Evolutionary conservation across 176 grass and related monocot genomes (phyloP).

Genomic region (Aegilops bicornis): DNA sequence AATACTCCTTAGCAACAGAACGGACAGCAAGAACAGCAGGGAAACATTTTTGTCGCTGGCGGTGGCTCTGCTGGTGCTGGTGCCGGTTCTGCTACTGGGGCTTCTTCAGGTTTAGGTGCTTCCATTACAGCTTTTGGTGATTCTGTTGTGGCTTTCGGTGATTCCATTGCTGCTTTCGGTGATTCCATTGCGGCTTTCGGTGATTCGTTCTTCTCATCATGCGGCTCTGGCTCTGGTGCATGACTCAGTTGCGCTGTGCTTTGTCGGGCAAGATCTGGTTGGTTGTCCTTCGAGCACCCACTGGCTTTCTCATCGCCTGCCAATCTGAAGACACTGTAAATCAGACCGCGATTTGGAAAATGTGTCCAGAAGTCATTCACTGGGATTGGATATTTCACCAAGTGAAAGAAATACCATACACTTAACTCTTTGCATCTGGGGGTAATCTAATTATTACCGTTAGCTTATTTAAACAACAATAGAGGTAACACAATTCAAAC

Average conservation of each 20-base stretch:
- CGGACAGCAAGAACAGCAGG: slow-evolving; percentile 56
- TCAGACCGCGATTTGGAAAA: slow-evolving; percentile 4
- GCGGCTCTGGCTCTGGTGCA: not conserved
- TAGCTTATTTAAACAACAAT: not conserved
- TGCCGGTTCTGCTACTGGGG: not conserved
- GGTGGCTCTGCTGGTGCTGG: not conserved
- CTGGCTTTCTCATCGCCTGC: slow-evolving; percentile 26
- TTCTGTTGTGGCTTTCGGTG: too few relatives aligned
- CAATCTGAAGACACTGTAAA: slow-evolving; percentile 38
- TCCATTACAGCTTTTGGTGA: too few relatives aligned
- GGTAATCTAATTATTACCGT: not conserved
- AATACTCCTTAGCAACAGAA: slow-evolving; percentile 46
- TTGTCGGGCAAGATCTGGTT: slow-evolving; percentile 20
- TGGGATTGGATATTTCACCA: not conserved
- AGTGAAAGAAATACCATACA: not conserved
- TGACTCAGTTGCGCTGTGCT: slow-evolving; percentile 18
- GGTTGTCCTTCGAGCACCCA: slow-evolving; percentile 18
- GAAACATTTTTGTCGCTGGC: slow-evolving; percentile 43
- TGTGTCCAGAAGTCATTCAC: not conserved
- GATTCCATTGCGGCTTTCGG: not conserved
- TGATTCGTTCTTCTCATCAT: not conserved
- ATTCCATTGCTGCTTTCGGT: not conserved
- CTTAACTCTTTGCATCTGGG: not conserved
- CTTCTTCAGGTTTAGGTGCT: slow-evolving; percentile 13
- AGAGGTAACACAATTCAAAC: not conserved